Evolutionary conservation across 306 rosid species (phyloP), one percentile per base, ranked within the genome.

Genomic region (Vigna trinervia): DNA sequence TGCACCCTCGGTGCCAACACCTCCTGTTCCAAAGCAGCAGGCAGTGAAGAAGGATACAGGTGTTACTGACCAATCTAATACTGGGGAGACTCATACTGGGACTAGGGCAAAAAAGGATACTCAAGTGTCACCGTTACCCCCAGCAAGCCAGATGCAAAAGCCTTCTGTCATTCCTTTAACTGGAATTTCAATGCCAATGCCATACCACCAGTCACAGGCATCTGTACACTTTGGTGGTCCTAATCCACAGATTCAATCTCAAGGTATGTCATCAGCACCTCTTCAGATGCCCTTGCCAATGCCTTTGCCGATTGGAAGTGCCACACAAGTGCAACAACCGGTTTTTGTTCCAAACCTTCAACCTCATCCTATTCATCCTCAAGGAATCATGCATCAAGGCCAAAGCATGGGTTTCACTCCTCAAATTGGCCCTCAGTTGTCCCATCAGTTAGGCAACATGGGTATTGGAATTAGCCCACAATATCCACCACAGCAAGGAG

Each of bases 401-500:
- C 97, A 83, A 79, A 87, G 71, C 80, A 46, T 94, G 69, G 80
- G 90, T 85, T 95, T 78, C 77, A 51, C 69, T 19, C 65, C 93
- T 80, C 97, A 87, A 82, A 89, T 95, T 87, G 83, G 81, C 61
- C 84, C 88, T 73, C 99, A 80, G 62, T 26, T 95, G 48, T 79
- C 90, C 45, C 89, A 89, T 64, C 97, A 89, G 73, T 77, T 94
- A 48, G 78, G 88, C 61, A 92, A 73, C 87, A 58, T 90, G 75
- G 93, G 97, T 64, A 83, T 90, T 1, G 53, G 83, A 86, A 68
- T 88, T 54, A 46, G 39, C 71, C 78, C 88, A 0, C 99, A 90
- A 61, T 95, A 82, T 84, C 36, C 92, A 39, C 92, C 83, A 17
- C 99, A 89, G 77, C 97, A 87, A 80, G 97, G 91, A 28, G 94